These are phyloP conservation scores for Boletus subcaerulescens DNA, from an alignment of 768 basidiomycete genomes.

Conservation along the genomic window DNA sequence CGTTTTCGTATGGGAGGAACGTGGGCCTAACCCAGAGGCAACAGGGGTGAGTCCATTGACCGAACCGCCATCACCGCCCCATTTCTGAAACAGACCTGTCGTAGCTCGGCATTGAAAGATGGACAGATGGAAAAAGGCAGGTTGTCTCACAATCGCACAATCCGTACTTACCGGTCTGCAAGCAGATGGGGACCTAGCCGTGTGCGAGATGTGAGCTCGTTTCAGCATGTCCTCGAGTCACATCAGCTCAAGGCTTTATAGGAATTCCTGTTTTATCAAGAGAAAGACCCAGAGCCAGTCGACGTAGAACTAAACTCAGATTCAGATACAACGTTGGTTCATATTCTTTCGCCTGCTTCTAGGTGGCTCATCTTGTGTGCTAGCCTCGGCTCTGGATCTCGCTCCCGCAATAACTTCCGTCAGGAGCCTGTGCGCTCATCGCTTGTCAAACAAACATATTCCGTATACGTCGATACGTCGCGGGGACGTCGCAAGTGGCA, in stretches of 20 bases:
- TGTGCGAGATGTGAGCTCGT: conserved; percentile 61
- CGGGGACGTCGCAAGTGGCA: conserved; percentile 79
- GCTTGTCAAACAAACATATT: conserved; percentile 79
- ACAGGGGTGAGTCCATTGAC: conserved; percentile 50
- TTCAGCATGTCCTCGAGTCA: not conserved
- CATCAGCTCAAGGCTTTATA: conserved; percentile 26
- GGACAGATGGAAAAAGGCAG: conserved; percentile 68
- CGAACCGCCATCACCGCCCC: conserved; percentile 1
- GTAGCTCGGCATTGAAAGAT: conserved; percentile 74
- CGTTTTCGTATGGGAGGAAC: conserved; percentile 84
- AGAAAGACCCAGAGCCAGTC: conserved; percentile 53
- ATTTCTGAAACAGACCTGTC: conserved; percentile 3
- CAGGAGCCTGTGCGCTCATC: conserved; percentile 41
- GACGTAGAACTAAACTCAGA: conserved; percentile 49
- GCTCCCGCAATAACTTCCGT: conserved; percentile 21
- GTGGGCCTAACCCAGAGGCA: conserved; percentile 62
- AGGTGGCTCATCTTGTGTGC: conserved; percentile 8
- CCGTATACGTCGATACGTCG: conserved; percentile 66
- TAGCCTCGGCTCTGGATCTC: conserved; percentile 32
- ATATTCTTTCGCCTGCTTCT: not conserved
- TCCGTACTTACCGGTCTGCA: conserved; percentile 3
- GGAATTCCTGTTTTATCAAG: conserved; percentile 79
- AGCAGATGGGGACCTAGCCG: conserved; percentile 73
- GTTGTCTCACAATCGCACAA: not conserved
- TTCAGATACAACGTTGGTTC: conserved; percentile 48